A percentile compares a stretch with the other conserved stretches of the same genome.
These are phyloP conservation scores for Laetiporus sulphureus DNA, from an alignment of 1,284 basidiomycete genomes.

Conservation along the genomic window DNA sequence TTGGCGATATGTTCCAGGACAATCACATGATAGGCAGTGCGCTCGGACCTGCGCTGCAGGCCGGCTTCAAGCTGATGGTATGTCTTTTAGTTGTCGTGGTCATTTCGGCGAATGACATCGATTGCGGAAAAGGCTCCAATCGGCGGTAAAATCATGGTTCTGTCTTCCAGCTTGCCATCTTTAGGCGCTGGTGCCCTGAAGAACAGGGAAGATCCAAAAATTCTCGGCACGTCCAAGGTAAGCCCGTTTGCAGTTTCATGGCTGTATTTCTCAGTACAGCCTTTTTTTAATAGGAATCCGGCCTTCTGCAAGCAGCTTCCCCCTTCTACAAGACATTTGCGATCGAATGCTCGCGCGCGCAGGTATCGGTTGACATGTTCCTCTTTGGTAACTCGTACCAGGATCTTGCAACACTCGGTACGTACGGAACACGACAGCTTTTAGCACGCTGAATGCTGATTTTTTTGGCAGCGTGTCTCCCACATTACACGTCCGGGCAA, in stretches of 20 bases:
- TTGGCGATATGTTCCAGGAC: slow-evolving; percentile 97
- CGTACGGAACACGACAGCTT: slow-evolving; percentile 9
- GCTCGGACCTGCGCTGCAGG: slow-evolving; percentile 92
- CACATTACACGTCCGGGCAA: slow-evolving; percentile 96
- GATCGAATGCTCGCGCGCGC: slow-evolving; percentile 95
- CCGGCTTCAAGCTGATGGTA: slow-evolving; percentile 93
- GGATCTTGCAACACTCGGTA: slow-evolving; percentile 90
- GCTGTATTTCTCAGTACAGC: too few species aligned
- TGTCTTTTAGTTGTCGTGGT: slow-evolving; percentile 13
- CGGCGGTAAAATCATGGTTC: slow-evolving; percentile 93
- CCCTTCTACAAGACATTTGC: slow-evolving; percentile 99
- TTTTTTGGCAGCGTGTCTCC: slow-evolving; percentile 72
- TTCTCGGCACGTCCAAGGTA: slow-evolving; percentile 92
- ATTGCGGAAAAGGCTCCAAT: slow-evolving; percentile 71
- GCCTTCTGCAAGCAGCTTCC: slow-evolving; percentile 81
- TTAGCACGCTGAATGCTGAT: slow-evolving; percentile 5
- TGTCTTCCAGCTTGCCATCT: slow-evolving; percentile 84
- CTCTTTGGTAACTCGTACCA: slow-evolving; percentile 91
- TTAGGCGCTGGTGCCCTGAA: slow-evolving; percentile 91
- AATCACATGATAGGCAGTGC: slow-evolving; percentile 90
- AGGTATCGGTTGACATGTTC: slow-evolving; percentile 99
- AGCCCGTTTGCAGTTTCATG: too few species aligned
- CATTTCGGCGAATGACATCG: slow-evolving; percentile 2
- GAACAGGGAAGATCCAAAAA: slow-evolving; percentile 93
- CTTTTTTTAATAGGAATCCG: slow-evolving; percentile 58